Evolutionary conservation across 345 rosid genomes (phyloP), one percentile per base, ranked within the genome.

Genomic region (Trapa incisa): DNA sequence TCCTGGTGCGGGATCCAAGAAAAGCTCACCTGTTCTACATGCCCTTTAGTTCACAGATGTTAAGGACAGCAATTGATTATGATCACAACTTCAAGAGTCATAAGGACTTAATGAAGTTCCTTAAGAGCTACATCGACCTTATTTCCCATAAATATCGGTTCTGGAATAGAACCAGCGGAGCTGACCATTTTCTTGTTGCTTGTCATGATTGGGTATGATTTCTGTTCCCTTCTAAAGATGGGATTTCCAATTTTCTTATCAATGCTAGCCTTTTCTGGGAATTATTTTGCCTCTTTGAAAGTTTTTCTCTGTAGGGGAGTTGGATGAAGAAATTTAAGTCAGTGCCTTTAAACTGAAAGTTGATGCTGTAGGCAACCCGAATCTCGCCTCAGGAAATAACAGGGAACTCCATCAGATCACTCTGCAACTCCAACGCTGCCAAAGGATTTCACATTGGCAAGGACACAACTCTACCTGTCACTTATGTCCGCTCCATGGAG

Each of bases 171-270:
- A 89, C 89, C 4, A 73, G 76, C 37, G 98, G 96, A 70, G 87
- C 89, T 0, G 97, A 92, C 81, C 98, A 92, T 75, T 88, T 92
- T 74, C 72, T 89, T n/a, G 97, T 83, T 41, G 93, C 87, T 77
- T 92, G 98, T 71, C 98, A 92, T 77, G 98, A 92, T 77, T 89
- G 98, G 98, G 98, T 92, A 92, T 62, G 80, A 58, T 32, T 33
- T 64, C 35, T 65, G 9, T n/a, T 6, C 37, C 16, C 50, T 65
- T 35, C 52, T 65, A 41, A 65, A 43, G 63, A 58, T 33, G 38
- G 9, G 35, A 35, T 33, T 10, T 29, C 37, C 10, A 11, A 12
- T 0, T 58, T 33, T 58, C 38, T 35, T 32, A 11, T 8, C 0
- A 36, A 32, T 58, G 16, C 32, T n/a, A 1, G 37, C 33, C 2